Evolutionary conservation across 2,329 filamentous ascomycete genomes (phyloP).

Genomic region (Cadophora gregata): DNA sequence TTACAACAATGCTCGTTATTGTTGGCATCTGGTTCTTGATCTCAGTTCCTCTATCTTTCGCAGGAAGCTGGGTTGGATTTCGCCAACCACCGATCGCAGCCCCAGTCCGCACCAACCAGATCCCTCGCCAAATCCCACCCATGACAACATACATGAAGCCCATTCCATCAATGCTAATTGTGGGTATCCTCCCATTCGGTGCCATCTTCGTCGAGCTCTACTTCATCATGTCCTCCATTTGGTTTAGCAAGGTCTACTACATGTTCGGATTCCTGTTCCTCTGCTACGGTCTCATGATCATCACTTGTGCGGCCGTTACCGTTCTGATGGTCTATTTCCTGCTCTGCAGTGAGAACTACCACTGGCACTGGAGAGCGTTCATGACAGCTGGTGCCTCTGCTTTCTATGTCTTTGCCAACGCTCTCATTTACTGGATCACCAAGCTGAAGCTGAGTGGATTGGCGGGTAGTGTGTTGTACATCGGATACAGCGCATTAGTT

Average conservation of each 20-base stretch:
- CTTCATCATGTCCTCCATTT: constrained; percentile 99
- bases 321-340: constrained; percentile 96
- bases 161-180: constrained; percentile 87
- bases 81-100: constrained; percentile 73
- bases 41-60: constrained; percentile 87
- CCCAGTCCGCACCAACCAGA: constrained; percentile 95
- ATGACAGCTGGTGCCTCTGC: constrained; percentile 89
- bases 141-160: constrained; percentile 82
- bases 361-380: constrained; percentile 98
- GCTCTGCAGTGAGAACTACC: constrained; percentile 95
- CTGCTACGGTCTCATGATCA: constrained; percentile 96
- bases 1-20: constrained; percentile 95
- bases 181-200: constrained; percentile 90
- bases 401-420: constrained; percentile 90
- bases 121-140: constrained; percentile 93
- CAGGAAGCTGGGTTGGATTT: constrained; percentile 93
- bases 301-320: constrained; percentile 90
- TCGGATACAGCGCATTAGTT: constrained; percentile 90
- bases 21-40: constrained; percentile 97
- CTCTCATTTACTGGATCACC: constrained; percentile 87
- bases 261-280: constrained; percentile 99
- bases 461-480: constrained; percentile 86
- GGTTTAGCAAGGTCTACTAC: constrained; percentile 99
- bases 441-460: constrained; percentile 85
- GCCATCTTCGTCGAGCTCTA: constrained; percentile 98